A percentile compares a stretch with the other conserved stretches of the same genome.
phyloP scores from a whole-genome alignment of 2,329 filamentous ascomycete genomes.

The Pyricularia sp. region DNA sequence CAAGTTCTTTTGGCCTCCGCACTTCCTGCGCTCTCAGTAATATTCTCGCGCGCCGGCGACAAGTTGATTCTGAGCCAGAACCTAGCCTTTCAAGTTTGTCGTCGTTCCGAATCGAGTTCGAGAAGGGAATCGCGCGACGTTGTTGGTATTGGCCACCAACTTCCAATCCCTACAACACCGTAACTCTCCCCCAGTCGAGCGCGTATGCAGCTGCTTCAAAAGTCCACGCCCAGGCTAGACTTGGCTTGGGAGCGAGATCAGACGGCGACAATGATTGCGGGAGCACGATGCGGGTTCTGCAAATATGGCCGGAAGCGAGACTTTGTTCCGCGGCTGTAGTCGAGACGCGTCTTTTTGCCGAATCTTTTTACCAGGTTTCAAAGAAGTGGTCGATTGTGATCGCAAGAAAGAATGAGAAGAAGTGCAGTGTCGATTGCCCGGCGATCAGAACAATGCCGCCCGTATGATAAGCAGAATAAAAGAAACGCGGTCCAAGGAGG shows the following conservation, averaged over 20 bases:
- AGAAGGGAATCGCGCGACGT: not conserved
- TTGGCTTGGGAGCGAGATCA: not conserved
- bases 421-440: not conserved
- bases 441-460: slow-evolving; percentile 4
- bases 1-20: not conserved
- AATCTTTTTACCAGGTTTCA: slow-evolving; percentile 3
- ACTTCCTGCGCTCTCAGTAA: not conserved
- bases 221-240: not conserved
- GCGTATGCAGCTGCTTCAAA: not conserved
- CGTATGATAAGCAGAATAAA: slow-evolving; percentile 3
- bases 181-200: not conserved
- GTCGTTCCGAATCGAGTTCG: not conserved
- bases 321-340: not conserved
- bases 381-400: not conserved
- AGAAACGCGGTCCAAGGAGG: not conserved
- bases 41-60: not conserved
- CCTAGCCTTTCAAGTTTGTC: not conserved
- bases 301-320: not conserved
- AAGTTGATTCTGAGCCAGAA: not conserved
- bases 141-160: not conserved
- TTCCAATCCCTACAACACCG: not conserved
- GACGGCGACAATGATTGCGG: not conserved
- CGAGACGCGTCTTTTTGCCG: not conserved
- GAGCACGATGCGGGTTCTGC: not conserved
- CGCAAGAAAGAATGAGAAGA: not conserved